Base-by-base conservation (phyloP, 345 rosid genomes). In the Citrus medica region DNA sequence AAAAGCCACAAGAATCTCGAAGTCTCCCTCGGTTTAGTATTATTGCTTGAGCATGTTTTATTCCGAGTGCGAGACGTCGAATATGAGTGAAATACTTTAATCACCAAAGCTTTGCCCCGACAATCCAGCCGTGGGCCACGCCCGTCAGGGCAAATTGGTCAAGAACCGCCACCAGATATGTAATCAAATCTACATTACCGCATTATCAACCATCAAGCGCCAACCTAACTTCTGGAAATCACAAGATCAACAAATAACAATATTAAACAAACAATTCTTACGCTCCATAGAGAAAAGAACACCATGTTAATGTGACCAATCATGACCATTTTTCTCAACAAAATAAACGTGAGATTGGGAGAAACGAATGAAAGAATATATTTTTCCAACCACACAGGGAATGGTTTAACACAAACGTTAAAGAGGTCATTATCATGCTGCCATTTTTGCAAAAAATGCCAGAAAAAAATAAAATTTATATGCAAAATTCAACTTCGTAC, bases 151-250 rank as follows among this genome's bases (percentile, higher is more conserved):
- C 61, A 21, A 22, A 19, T 21, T 56, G 35, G 55, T 73, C 76
- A 73, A 73, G 51, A 24, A 60, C 24, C 30, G 67, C 66, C 66
- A 73, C 22, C 25, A 38, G 33, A 16, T 33, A 22, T 19, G 33
- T 24, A 33, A 22, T 35, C 21, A 55, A 35, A 73, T 24, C n/a
- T 24, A 24, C 35, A 13, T 7, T 37, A 19, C 58, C 58, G 22
- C 22, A 19, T 53, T 5, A 17, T 6, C 46, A 38, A 38, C 42
- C 10, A 9, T 38, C 21, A 19, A n/a, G n/a, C 13, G 32, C 51
- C 76, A 24, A 72, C 65, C 51, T 32, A 55, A 56, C 46, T 70
- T 70, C 74, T 17, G 74, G 61, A 28, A 72, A 56, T 72, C 64
- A 72, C 30, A n/a, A 22, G 46, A 72, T 35, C 69, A 65, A 65